Base-by-base conservation (phyloP, 73 alveolate species). In the Paramecium octaurelia region DNA sequence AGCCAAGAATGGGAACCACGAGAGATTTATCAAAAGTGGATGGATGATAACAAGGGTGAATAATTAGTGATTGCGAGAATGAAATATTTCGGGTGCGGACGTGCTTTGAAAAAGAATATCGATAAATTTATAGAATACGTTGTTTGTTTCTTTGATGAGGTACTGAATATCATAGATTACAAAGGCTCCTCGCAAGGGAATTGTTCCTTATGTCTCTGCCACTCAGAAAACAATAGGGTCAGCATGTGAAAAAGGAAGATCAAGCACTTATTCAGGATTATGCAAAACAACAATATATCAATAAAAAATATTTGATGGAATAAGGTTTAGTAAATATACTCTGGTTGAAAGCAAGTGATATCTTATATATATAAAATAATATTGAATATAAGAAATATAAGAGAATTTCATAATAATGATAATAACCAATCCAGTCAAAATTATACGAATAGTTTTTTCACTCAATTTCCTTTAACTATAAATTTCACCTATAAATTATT, bases 111-210 rank as follows among this genome's bases (percentile, higher is more conserved):
- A 46, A 80, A 80, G 73, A 46, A 80, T 43, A 44, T 80, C 1
- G 91, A 42, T 44, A 80, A 80, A 48, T 80, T 80, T 10, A 48
- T 80, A 18, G 91, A 80, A 44, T 80, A 80, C 8, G 73, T 80
- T 80, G 76, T 80, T n/a, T 80, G 91, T 48, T 80, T 80, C 91
- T 80, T 80, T 48, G 91, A 80, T 46, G 76, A 31, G 84, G 84
- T 64, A 64, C 12, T 27, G 3, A 14, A 27, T 27, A 12, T 27
- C 29, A 31, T 12, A 23, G 8, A 11, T 64, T 27, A 48, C 23
- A n/a, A 12, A 64, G 76, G 76, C 76, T 44, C 91, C 91, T 23
- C 46, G 73, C 7, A 34, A 34, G 1, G 91, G 91, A 20, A 11
- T 44, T 9, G 91, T 23, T 44, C 76, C 91, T 9, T 80, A 80